Percentiles rank a stretch among this genome's conserved stretches.
These are phyloP conservation scores for Komagataella pastoris DNA, from an alignment of 805 yeast species.

Conservation along the genomic window DNA sequence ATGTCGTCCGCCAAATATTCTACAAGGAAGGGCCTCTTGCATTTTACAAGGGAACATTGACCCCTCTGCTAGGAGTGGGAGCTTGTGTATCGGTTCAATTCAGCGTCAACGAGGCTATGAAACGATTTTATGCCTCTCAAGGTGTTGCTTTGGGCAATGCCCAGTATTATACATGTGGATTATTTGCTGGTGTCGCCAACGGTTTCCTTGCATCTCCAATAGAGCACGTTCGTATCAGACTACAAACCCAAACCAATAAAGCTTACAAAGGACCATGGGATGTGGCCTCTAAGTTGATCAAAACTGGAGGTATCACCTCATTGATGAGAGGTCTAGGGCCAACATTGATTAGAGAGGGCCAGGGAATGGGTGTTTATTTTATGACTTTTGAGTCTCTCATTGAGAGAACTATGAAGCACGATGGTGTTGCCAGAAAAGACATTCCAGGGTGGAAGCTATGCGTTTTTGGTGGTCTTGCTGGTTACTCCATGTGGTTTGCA, in stretches of 20 bases:
- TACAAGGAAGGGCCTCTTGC: conserved; percentile 62
- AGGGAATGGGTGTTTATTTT: conserved; percentile 85
- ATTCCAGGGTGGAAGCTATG: conserved; percentile 85
- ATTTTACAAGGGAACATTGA: conserved; percentile 54
- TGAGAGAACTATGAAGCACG: conserved; percentile 40
- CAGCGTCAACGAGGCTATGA: conserved; percentile 91
- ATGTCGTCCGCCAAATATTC: conserved; percentile 60
- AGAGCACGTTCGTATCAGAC: conserved; percentile 86
- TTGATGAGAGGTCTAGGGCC: conserved; percentile 75
- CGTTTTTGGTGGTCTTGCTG: conserved; percentile 60
- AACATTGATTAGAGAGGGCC: conserved; percentile 71
- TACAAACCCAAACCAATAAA: conserved; percentile 70
- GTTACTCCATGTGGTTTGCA: conserved; percentile 78
- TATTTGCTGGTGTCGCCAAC: conserved; percentile 87
- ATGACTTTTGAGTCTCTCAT: conserved; percentile 84
- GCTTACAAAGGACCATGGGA: conserved; percentile 64
- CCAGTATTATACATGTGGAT: conserved; percentile 76
- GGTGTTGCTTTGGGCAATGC: conserved; percentile 28
- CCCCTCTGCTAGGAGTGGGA: conserved; percentile 59
- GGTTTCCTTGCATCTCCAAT: conserved; percentile 86
- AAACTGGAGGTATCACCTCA: conserved; percentile 32
- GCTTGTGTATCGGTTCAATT: conserved; percentile 65
- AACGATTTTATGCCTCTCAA: conserved; percentile 40
- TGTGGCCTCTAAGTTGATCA: conserved; percentile 44
- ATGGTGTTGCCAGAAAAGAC: conserved; percentile 42